phyloP scores from a whole-genome alignment of 805 yeast species.

The Kodamaea jinghongensis region DNA sequence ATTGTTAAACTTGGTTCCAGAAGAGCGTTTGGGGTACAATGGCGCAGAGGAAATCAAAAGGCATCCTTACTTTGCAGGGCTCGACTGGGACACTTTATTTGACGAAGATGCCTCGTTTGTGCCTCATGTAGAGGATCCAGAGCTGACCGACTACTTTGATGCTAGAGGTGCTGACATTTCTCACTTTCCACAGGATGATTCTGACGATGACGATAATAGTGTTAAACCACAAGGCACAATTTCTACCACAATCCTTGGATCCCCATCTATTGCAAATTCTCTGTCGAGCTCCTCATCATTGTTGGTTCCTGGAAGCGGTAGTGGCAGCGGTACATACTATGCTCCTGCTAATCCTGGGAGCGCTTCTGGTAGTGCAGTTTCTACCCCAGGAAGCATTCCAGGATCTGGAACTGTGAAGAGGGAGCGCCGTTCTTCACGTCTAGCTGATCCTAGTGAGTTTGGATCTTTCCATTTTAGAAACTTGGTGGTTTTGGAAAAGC shows the following conservation, averaged over 20 bases:
- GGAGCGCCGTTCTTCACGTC: slow-evolving; percentile 70
- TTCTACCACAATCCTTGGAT: slow-evolving; percentile 14
- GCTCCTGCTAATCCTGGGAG: slow-evolving; percentile 4
- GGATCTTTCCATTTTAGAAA: slow-evolving; percentile 92
- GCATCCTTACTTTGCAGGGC: slow-evolving; percentile 73
- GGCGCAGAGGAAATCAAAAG: slow-evolving; percentile 76
- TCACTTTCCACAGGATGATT: slow-evolving; percentile 53
- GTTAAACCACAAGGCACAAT: slow-evolving; percentile 21
- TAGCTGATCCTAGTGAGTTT: slow-evolving; percentile 76
- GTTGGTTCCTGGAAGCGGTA: slow-evolving; percentile 10
- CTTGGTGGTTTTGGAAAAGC: slow-evolving; percentile 84
- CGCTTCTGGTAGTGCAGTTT: slow-evolving; percentile 9
- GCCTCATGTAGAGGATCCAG: slow-evolving; percentile 76
- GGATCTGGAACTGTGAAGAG: slow-evolving; percentile 26
- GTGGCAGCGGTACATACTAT: slow-evolving; percentile 5
- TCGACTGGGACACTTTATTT: slow-evolving; percentile 74
- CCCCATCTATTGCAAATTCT: slow-evolving; percentile 12
- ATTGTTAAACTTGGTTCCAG: slow-evolving; percentile 63
- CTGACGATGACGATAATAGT: slow-evolving; percentile 24
- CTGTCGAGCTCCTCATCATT: slow-evolving; percentile 11
- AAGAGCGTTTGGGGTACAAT: slow-evolving; percentile 66
- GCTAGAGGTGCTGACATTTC: slow-evolving; percentile 78
- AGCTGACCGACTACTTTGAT: slow-evolving; percentile 89
- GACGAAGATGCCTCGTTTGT: slow-evolving; percentile 76
- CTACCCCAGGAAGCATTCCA: slow-evolving; percentile 12